phyloP scores from a whole-genome alignment of 2,329 filamentous ascomycete species.

The Cladosporium cucumerinum region DNA sequence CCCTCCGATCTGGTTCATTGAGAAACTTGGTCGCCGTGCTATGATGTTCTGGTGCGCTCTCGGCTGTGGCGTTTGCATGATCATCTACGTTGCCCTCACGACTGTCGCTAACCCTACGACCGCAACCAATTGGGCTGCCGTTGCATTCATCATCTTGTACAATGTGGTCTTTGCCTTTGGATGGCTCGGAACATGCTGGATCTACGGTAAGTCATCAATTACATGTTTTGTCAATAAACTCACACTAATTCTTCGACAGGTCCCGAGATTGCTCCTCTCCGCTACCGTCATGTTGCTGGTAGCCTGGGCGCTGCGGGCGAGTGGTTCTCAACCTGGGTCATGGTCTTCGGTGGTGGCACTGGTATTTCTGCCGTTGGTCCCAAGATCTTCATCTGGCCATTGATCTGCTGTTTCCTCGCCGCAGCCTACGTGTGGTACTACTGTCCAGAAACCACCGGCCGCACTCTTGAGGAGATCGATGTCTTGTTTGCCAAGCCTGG shows the following conservation, averaged over 20 bases:
- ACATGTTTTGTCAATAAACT: too few relatives aligned
- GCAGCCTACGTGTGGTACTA: constrained; percentile 28
- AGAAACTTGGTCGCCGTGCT: constrained; percentile 32
- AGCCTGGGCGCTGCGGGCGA: constrained; percentile 38
- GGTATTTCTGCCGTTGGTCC: constrained; percentile 35
- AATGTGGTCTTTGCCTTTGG: constrained; percentile 31
- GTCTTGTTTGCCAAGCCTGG: constrained; percentile 20
- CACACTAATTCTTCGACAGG: constrained; percentile 9
- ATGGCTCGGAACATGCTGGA: constrained; percentile 36
- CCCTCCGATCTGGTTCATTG: constrained; percentile 31
- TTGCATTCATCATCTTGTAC: constrained; percentile 30
- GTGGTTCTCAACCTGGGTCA: constrained; percentile 38
- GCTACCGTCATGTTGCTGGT: constrained; percentile 37
- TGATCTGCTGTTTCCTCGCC: constrained; percentile 33
- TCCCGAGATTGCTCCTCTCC: constrained; percentile 39
- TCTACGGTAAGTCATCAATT: constrained; percentile 27
- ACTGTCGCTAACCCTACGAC: constrained; percentile 19
- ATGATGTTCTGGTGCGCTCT: constrained; percentile 32
- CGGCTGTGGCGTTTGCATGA: constrained; percentile 29
- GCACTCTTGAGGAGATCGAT: constrained; percentile 24
- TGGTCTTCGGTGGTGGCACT: constrained; percentile 37
- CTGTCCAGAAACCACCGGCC: constrained; percentile 27
- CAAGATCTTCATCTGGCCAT: constrained; percentile 40
- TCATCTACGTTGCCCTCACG: constrained; percentile 28
- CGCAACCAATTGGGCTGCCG: constrained; percentile 29